phyloP scores from a whole-genome alignment of 2,329 filamentous ascomycete genomes.

The Trichoderma simmonsii region DNA sequence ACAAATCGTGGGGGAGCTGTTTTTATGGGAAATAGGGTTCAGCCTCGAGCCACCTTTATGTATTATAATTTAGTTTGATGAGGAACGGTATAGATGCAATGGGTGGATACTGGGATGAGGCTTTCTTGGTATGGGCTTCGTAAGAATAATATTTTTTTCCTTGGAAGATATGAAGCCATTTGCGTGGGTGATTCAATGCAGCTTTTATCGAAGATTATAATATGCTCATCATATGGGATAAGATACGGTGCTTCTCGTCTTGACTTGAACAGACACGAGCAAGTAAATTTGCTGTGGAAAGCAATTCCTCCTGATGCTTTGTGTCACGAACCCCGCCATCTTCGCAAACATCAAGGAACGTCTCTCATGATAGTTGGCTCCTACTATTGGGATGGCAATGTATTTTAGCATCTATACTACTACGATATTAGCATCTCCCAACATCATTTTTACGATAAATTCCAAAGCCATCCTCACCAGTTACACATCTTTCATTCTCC shows the following conservation, averaged over 20 bases:
- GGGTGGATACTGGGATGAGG: neutral
- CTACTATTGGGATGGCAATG: neutral
- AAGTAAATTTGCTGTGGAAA: neutral
- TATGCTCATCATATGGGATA: neutral
- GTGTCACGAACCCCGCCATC: neutral
- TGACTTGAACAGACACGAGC: neutral
- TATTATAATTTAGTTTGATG: conserved; percentile 4
- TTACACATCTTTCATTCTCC: neutral
- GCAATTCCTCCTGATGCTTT: too few relatives aligned
- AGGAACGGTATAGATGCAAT: neutral
- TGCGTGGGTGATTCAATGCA: neutral
- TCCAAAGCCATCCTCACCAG: neutral
- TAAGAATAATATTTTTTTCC: neutral
- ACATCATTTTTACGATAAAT: neutral
- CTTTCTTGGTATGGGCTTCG: neutral
- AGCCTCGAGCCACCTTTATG: conserved; percentile 1
- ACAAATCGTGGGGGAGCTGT: neutral
- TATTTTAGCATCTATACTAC: neutral
- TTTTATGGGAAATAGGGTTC: neutral
- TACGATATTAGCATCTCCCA: neutral
- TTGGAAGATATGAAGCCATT: neutral
- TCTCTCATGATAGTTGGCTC: neutral
- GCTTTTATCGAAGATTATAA: neutral
- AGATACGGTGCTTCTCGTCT: neutral
- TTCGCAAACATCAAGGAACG: neutral